Base-by-base conservation (phyloP, 78 protist genomes). In the Dictyostelium intermedium region DNA sequence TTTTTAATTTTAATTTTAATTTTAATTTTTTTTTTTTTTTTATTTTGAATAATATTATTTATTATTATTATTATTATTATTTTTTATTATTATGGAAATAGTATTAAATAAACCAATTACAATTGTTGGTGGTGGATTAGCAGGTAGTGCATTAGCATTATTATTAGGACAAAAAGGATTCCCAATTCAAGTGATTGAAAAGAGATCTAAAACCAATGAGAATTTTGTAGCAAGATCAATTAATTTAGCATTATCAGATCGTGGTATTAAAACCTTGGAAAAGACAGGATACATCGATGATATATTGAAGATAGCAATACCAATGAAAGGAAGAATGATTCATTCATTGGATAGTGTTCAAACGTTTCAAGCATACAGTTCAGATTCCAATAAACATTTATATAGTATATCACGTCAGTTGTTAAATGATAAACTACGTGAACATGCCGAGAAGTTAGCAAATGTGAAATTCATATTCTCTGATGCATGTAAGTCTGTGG, bases 281-380 rank as follows among this genome's bases (percentile, higher is more conserved):
- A 60, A 30, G n/a, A 53, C 83, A n/a, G 96, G 96, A 7, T 11
- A 76, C 18, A 11, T 80, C 4, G 66, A 32, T 8, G 92, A 92
- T 83, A 86, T 92, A n/a, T 18, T 53, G 14, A 43, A 70, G 14
- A 84, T 84, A 16, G 84, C 82, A 11, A 32, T 92, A 16, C 96
- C 96, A 84, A 92, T 92, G 96, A 73, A 63, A 5, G 96, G 96
- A 27, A 72, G 96, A 74, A 92, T 86, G 93, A 78, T 92, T 1
- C 96, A 92, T 47, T 27, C 56, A 10, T 25, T 73, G 18, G 91
- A 77, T 43, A 37, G 82, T 3, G 3, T 43, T 14, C 60, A 56
- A 50, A 84, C 70, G 0, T 92, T 84, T 39, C 96, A 84, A 39
- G 80, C 96, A 10, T 92, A 92, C 43, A 84, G 92, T 20, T 81